A percentile compares a stretch with the other conserved stretches of the same genome.
phyloP scores from a whole-genome alignment of 345 rosid genomes.

The Eucalyptus caleyi region DNA sequence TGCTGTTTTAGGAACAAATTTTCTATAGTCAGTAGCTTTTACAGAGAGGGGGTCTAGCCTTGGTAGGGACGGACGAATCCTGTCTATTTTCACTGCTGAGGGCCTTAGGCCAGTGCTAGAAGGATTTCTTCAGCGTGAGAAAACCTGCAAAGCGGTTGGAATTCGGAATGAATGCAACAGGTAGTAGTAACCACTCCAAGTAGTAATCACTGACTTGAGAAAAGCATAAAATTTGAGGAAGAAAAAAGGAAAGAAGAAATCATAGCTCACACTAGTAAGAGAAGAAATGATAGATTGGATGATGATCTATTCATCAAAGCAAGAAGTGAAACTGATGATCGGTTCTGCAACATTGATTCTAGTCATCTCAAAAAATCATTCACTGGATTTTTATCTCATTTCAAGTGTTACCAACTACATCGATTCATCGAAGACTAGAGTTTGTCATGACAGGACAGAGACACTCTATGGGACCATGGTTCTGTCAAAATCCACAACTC shows the following conservation, averaged over 20 bases:
- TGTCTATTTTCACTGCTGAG: no score
- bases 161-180: conserved; percentile 23
- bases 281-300: not conserved
- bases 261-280: not conserved
- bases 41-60: no score
- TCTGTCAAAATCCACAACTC: not conserved
- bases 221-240: not conserved
- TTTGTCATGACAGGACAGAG: not conserved
- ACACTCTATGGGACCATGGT: not conserved
- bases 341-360: not conserved
- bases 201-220: conserved; percentile 37
- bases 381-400: not conserved
- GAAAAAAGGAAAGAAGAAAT: not conserved
- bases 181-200: conserved; percentile 61
- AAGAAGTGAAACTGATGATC: not conserved
- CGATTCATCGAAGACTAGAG: not conserved
- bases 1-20: no score
- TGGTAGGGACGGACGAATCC: no score
- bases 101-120: no score
- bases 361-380: not conserved
- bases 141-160: no score
- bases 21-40: no score
- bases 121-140: no score
- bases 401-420: not conserved
- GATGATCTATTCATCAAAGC: not conserved